Base-by-base conservation (phyloP, 805 yeast species). In the Zygotorulaspora chibaensis region DNA sequence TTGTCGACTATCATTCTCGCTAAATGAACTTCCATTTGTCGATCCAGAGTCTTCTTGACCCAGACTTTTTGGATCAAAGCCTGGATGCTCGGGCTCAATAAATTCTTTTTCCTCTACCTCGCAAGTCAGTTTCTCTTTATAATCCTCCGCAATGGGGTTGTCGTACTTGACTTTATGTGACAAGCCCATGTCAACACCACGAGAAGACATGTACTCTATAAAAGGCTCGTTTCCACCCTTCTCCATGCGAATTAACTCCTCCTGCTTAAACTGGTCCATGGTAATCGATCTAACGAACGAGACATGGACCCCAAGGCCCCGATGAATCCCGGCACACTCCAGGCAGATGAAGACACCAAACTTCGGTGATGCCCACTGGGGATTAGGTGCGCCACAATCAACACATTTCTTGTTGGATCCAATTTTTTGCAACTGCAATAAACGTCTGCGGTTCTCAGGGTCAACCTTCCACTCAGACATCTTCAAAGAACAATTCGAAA, bases 361-460 rank as follows among this genome's bases (percentile, higher is more conserved):
- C 67, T 93, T 93, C 30, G 98, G 98, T 11, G 96, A 88, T 1
- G 98, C 97, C 99, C 99, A 93, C 67, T 93, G 99, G 8, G 99
- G 99, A 64, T 90, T 91, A 48, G 96, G 96, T 1, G 97, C 95
- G 31, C 72, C 75, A 68, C 99, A 93, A 66, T 93, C 99, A 66
- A 88, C 84, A 68, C 99, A 93, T 65, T 80, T 83, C 70, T 84
- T 88, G 72, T 89, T 88, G 11, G 73, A 83, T 23, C 91, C 95
- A 38, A 73, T 72, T 63, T 88, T 88, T 62, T 91, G 98, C 50
- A 91, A 70, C 35, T 81, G 81, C 55, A 80, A 59, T 34, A 87
- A 73, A 63, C 84, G 81, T 62, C 96, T 81, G 66, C 95, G 84
- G 48, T 87, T 84, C 57, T 88, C 96, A 13, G 97, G 96, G 64